Percentiles rank a stretch among this genome's conserved stretches.
Conservation (phyloP, 2,329 filamentous ascomycete genomes). For the Chaetothyriales sp. region DNA sequence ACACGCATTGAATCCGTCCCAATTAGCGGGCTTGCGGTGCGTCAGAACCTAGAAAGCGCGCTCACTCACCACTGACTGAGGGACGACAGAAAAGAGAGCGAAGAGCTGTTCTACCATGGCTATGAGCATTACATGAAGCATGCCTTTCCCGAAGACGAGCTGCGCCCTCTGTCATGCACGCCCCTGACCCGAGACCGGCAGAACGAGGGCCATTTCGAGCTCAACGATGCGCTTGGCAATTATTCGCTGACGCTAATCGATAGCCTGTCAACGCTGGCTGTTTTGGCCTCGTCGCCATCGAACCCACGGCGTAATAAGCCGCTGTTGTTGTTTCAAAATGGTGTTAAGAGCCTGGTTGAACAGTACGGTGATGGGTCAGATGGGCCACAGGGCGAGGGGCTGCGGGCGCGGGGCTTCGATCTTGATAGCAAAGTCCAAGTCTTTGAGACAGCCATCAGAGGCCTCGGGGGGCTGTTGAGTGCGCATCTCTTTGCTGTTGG, state of each 20-base stretch:
- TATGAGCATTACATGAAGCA: slow-evolving; percentile 88
- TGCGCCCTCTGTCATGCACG: slow-evolving; percentile 70
- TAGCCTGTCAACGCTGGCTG: slow-evolving; percentile 83
- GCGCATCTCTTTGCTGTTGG: slow-evolving; percentile 87
- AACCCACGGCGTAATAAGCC: slow-evolving; percentile 44
- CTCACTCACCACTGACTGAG: not conserved
- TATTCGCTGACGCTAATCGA: slow-evolving; percentile 94
- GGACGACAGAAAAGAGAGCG: slow-evolving; percentile 28
- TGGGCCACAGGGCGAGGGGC: slow-evolving; percentile 53
- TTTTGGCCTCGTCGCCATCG: slow-evolving; percentile 60
- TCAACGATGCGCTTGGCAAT: slow-evolving; percentile 93
- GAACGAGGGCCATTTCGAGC: slow-evolving; percentile 64
- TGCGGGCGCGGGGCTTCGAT: slow-evolving; percentile 69
- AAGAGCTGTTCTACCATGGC: slow-evolving; percentile 87
- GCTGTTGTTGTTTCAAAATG: slow-evolving; percentile 61
- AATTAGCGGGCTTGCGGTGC: not conserved
- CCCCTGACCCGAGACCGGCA: slow-evolving; percentile 70
- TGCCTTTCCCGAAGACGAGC: slow-evolving; percentile 90
- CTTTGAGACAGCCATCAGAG: slow-evolving; percentile 93
- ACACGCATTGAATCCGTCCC: not conserved
- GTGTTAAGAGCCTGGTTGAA: slow-evolving; percentile 57
- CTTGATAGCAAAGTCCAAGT: slow-evolving; percentile 96
- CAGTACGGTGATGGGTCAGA: slow-evolving; percentile 74
- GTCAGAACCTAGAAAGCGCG: not conserved
- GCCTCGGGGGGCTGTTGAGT: slow-evolving; percentile 76